These are phyloP conservation scores for Lepidium didymum DNA, from an alignment of 345 rosid species.

Conservation along the genomic window DNA sequence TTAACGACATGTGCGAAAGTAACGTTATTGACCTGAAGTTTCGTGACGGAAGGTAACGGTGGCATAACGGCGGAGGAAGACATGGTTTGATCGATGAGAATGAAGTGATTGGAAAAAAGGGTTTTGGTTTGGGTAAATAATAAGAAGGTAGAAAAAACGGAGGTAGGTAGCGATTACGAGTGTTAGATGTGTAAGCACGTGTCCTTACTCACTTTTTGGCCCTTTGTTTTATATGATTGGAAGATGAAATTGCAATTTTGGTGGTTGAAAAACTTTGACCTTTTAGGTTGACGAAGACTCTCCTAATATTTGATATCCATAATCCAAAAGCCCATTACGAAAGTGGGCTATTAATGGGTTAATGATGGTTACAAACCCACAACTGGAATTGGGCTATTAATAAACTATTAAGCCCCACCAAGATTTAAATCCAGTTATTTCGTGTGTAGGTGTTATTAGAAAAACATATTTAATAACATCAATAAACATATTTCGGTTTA, in stretches of 20 bases:
- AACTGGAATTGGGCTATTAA: no score
- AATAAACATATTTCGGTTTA: no score
- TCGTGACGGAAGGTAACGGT: constrained; percentile 28
- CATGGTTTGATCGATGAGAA: constrained; percentile 11
- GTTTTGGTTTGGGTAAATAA: background rate
- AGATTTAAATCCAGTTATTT: no score
- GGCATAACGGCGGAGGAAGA: background rate
- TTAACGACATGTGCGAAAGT: constrained; percentile 48
- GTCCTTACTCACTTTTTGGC: background rate
- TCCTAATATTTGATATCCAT: background rate
- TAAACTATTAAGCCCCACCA: no score
- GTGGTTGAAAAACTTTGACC: background rate
- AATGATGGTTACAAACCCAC: no score
- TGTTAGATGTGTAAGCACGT: constrained; percentile 23
- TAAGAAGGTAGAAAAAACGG: constrained; percentile 3
- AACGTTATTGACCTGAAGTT: constrained; percentile 42
- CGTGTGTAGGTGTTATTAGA: no score
- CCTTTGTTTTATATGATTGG: background rate
- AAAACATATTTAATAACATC: no score
- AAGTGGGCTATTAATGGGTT: no score
- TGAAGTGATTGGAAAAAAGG: background rate
- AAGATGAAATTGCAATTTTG: background rate
- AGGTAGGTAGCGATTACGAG: constrained; percentile 30
- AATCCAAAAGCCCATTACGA: no score
- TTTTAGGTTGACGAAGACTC: background rate